Percentiles rank a stretch among this genome's conserved stretches.
Conservation (phyloP, 805 yeast species). For the Brettanomyces nanus region DNA sequence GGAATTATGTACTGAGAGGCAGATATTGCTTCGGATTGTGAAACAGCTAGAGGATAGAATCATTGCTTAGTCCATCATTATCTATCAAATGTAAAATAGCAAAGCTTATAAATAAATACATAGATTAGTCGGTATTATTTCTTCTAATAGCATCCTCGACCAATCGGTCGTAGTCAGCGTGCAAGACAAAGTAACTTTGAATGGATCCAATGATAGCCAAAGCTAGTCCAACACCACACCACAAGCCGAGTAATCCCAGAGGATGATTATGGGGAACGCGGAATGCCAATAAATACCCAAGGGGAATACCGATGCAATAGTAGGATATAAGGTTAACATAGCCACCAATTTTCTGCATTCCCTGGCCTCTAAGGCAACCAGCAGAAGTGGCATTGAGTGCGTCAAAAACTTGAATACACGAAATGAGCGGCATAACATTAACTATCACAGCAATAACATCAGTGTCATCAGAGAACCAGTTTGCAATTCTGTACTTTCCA, state of each 20-base stretch:
- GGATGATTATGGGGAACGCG: conserved; percentile 26
- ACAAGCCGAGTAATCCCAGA: conserved; percentile 32
- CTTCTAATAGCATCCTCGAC: conserved; percentile 36
- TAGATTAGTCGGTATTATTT: conserved; percentile 22
- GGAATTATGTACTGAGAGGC: background rate
- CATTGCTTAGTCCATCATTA: background rate
- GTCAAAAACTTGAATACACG: conserved; percentile 39
- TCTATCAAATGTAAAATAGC: background rate
- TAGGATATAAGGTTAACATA: conserved; percentile 47
- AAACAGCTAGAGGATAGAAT: too few relatives aligned
- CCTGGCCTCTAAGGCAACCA: conserved; percentile 52
- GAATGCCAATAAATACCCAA: conserved; percentile 54
- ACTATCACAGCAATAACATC: conserved; percentile 21
- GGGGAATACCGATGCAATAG: conserved; percentile 63
- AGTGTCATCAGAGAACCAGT: conserved; percentile 25
- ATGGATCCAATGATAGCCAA: conserved; percentile 35
- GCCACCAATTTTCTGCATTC: conserved; percentile 50
- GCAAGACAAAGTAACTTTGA: conserved; percentile 40
- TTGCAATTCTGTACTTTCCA: conserved; percentile 19
- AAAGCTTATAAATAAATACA: too few relatives aligned
- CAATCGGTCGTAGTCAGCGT: conserved; percentile 43
- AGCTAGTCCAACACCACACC: conserved; percentile 28
- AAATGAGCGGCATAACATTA: conserved; percentile 23
- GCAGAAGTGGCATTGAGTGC: conserved; percentile 40
- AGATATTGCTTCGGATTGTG: too few relatives aligned